A percentile compares a stretch with the other conserved stretches of the same genome.
Conservation (phyloP, 108 stramenopile genomes). For the Parietichytrium sp. region DNA sequence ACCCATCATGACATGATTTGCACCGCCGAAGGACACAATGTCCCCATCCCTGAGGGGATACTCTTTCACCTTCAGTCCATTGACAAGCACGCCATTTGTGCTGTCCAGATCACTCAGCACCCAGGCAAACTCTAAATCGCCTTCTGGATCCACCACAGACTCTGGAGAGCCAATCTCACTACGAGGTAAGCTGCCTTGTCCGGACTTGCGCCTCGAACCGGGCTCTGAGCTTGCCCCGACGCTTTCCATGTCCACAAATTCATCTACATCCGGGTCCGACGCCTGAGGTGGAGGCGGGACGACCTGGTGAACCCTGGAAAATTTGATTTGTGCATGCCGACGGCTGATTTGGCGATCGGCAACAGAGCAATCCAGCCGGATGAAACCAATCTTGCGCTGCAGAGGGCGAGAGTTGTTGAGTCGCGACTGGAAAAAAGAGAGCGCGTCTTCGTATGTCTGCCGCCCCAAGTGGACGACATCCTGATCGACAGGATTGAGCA, state of each 20-base stretch:
- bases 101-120: slow-evolving; percentile 19
- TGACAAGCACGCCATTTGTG: slow-evolving; percentile 13
- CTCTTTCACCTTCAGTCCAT: neutral
- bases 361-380: neutral
- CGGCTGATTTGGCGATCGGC: slow-evolving; percentile 24
- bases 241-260: neutral
- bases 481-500: neutral
- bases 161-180: too few species aligned
- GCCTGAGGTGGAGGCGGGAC: too few species aligned
- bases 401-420: neutral
- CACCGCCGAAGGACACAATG: slow-evolving; percentile 33
- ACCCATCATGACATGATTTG: neutral
- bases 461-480: slow-evolving; percentile 13
- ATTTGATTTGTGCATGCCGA: slow-evolving; percentile 6
- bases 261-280: neutral
- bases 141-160: neutral
- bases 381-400: neutral
- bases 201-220: too few species aligned
- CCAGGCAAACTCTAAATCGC: slow-evolving; percentile 34
- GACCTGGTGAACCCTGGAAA: neutral
- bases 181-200: too few species aligned
- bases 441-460: slow-evolving; percentile 15
- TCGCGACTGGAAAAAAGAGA: slow-evolving; percentile 1
- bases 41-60: slow-evolving; percentile 25
- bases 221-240: too few species aligned